phyloP scores from a whole-genome alignment of 257 asterid species.

The Leptodermis oblonga region DNA sequence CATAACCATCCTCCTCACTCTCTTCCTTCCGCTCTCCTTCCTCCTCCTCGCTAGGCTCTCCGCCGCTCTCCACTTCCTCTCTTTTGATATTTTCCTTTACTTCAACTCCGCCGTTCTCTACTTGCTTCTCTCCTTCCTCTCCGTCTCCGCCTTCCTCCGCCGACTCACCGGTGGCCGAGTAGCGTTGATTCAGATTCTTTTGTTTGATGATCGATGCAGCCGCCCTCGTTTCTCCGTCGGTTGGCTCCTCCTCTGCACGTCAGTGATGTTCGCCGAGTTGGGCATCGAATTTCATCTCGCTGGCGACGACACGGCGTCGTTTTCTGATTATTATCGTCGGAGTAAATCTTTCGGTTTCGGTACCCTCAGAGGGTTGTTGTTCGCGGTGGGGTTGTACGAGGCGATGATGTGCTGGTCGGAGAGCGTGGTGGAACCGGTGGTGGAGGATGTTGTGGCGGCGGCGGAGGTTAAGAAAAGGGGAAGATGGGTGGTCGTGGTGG shows the following conservation, averaged over 20 bases:
- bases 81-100: background rate
- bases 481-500: background rate
- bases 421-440: slow-evolving; percentile 4
- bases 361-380: background rate
- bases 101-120: background rate
- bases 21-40: slow-evolving; percentile 7
- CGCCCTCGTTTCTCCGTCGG: background rate
- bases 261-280: background rate
- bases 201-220: background rate
- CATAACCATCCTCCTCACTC: slow-evolving; percentile 1
- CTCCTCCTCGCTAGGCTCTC: slow-evolving; percentile 5
- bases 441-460: background rate
- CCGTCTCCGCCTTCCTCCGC: background rate
- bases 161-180: slow-evolving; percentile 6
- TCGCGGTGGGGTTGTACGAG: slow-evolving; percentile 6
- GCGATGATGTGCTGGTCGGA: background rate
- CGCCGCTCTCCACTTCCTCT: background rate
- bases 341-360: too few species aligned
- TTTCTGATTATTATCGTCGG: background rate
- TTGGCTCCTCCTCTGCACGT: background rate
- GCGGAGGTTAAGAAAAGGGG: background rate
- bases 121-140: background rate
- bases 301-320: background rate
- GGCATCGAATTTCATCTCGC: background rate
- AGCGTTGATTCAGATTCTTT: background rate